phyloP scores from a whole-genome alignment of 306 rosid species.

The Lupinus albus region DNA sequence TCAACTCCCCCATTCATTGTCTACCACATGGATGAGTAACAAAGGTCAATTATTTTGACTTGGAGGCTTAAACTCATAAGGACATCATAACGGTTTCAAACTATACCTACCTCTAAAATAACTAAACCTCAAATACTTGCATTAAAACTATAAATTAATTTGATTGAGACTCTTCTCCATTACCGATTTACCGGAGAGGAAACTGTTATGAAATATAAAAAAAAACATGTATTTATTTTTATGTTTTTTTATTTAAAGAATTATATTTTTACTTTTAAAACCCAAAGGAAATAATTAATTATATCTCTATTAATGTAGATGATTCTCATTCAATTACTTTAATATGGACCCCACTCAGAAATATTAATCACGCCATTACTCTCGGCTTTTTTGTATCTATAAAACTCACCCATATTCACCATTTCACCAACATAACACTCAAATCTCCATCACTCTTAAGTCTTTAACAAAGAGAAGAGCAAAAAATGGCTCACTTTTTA shows the following conservation, averaged over 20 bases:
- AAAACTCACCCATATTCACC: constrained; percentile 34
- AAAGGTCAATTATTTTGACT: constrained; percentile 62
- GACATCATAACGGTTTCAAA: constrained; percentile 55
- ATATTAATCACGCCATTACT: constrained; percentile 87
- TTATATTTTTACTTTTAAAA: too few species aligned
- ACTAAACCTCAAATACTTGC: constrained; percentile 18
- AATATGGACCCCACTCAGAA: constrained; percentile 41
- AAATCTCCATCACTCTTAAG: background rate
- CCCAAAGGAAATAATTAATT: too few species aligned
- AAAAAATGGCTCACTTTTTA: constrained; percentile 50
- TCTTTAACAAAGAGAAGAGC: background rate
- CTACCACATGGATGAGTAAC: background rate
- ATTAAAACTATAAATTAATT: constrained; percentile 46
- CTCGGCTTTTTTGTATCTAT: constrained; percentile 71
- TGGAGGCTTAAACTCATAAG: constrained; percentile 1
- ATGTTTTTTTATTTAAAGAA: too few species aligned
- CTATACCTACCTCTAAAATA: constrained; percentile 7
- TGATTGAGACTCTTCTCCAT: too few species aligned
- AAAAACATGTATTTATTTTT: too few species aligned
- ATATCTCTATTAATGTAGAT: too few species aligned
- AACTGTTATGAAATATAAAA: too few species aligned
- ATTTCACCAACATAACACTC: constrained; percentile 23
- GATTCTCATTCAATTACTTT: too few species aligned
- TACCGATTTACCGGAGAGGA: too few species aligned
- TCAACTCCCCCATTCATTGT: background rate